phyloP scores from a whole-genome alignment of 2,329 filamentous ascomycete species.

The Colletotrichum sansevieriae region DNA sequence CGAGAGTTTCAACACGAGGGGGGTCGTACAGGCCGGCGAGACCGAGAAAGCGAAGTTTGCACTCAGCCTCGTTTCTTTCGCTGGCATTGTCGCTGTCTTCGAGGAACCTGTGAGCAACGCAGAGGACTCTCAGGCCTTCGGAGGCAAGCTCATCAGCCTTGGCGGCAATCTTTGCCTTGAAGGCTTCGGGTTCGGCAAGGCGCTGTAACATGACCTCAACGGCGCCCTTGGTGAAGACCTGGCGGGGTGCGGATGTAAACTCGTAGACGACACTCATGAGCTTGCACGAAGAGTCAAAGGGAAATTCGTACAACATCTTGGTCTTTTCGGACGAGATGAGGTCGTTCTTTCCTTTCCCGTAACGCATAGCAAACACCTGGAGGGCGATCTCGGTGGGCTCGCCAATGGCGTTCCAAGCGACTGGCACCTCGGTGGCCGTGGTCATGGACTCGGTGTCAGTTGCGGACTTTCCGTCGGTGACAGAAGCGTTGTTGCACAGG shows the following conservation, averaged over 20 bases:
- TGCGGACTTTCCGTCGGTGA: constrained; percentile 58
- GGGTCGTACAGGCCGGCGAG: constrained; percentile 81
- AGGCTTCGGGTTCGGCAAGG: constrained; percentile 60
- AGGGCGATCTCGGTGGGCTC: constrained; percentile 82
- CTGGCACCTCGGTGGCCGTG: constrained; percentile 55
- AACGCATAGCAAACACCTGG: constrained; percentile 79
- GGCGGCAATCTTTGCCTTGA: constrained; percentile 60
- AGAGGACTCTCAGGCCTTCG: constrained; percentile 77
- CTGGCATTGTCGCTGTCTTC: constrained; percentile 54
- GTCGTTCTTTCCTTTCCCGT: constrained; percentile 64
- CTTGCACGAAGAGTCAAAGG: constrained; percentile 81
- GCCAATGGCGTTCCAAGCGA: constrained; percentile 69
- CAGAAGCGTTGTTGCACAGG: constrained; percentile 71
- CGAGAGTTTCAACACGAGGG: constrained; percentile 75
- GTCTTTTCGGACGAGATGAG: constrained; percentile 51
- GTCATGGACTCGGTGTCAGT: constrained; percentile 62
- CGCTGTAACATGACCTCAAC: constrained; percentile 69
- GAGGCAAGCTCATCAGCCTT: constrained; percentile 69
- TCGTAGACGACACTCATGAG: constrained; percentile 79
- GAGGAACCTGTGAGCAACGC: constrained; percentile 69
- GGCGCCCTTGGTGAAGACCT: constrained; percentile 70
- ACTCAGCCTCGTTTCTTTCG: constrained; percentile 68
- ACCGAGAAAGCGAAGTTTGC: constrained; percentile 73
- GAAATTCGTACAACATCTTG: constrained; percentile 72
- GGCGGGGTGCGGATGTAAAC: constrained; percentile 48